These are phyloP conservation scores for Tilletia horrida DNA, from an alignment of 1,284 basidiomycete species.

Conservation along the genomic window DNA sequence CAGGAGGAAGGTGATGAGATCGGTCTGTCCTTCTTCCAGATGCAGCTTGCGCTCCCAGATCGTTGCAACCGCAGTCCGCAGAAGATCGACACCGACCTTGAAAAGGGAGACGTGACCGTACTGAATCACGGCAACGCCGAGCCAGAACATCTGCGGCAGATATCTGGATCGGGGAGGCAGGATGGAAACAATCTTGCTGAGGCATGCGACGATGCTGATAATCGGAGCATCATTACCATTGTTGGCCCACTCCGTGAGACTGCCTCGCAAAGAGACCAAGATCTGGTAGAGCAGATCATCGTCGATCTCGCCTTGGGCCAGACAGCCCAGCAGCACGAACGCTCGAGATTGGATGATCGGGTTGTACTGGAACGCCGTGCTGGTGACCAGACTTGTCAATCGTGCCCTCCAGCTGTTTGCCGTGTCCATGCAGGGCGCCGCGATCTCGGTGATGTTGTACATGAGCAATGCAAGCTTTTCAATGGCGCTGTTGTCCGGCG, in stretches of 20 bases:
- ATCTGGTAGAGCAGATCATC: conserved; percentile 86
- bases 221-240: conserved; percentile 44
- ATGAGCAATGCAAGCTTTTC: conserved; percentile 40
- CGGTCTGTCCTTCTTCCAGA: conserved; percentile 29
- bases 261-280: conserved; percentile 65
- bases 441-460: conserved; percentile 44
- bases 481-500: conserved; percentile 43
- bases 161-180: conserved; percentile 43
- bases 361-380: conserved; percentile 87
- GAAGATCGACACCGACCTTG: conserved; percentile 44
- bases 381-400: conserved; percentile 87
- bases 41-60: conserved; percentile 38
- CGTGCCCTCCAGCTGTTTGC: conserved; percentile 87
- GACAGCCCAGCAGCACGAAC: conserved; percentile 76
- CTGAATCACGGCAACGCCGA: conserved; percentile 47
- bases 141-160: conserved; percentile 51
- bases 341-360: conserved; percentile 84
- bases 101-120: conserved; percentile 47
- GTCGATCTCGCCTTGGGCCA: conserved; percentile 68
- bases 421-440: conserved; percentile 61
- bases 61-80: conserved; percentile 38
- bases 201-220: conserved; percentile 50
- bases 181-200: conserved; percentile 49
- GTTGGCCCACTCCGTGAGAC: conserved; percentile 48
- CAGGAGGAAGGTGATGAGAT: conserved; percentile 38